Evolutionary conservation across 2,329 filamentous ascomycete genomes (phyloP).

Genomic region (Exutisphaerella laricina): DNA sequence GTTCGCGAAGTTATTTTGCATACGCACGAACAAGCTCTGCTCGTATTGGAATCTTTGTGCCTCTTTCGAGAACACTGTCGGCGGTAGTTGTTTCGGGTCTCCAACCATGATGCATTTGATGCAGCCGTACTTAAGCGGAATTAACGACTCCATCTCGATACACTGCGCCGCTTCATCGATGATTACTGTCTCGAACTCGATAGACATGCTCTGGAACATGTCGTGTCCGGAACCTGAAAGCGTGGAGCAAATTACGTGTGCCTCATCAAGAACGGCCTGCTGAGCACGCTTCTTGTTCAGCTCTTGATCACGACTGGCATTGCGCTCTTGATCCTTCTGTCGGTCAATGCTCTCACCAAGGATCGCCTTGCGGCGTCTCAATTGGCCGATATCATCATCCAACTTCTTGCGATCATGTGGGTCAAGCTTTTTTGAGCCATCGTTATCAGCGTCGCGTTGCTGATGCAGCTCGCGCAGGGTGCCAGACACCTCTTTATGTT

Average conservation of each 20-base stretch:
- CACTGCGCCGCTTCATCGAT: conserved; percentile 98
- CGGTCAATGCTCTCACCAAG: conserved; percentile 82
- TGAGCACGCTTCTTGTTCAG: conserved; percentile 78
- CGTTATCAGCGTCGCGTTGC: conserved; percentile 56
- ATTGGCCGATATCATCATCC: conserved; percentile 68
- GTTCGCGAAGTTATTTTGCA: conserved; percentile 86
- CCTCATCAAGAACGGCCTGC: conserved; percentile 82
- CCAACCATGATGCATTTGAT: conserved; percentile 95
- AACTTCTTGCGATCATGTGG: conserved; percentile 55
- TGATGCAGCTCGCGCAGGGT: conserved; percentile 66
- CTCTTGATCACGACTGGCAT: conserved; percentile 75
- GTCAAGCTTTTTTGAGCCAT: conserved; percentile 22
- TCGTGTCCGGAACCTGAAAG: conserved; percentile 94
- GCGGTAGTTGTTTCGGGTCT: conserved; percentile 94
- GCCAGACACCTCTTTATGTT: conserved; percentile 56
- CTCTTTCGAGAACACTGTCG: conserved; percentile 90
- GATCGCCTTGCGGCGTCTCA: conserved; percentile 69
- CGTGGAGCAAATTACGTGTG: conserved; percentile 90
- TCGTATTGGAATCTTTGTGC: conserved; percentile 92
- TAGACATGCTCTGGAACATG: conserved; percentile 88
- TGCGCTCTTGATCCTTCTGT: conserved; percentile 78
- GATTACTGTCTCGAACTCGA: conserved; percentile 97
- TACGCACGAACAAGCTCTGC: conserved; percentile 95
- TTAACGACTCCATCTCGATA: conserved; percentile 92
- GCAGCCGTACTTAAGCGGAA: conserved; percentile 95